phyloP scores from a whole-genome alignment of 495 filamentous ascomycete species.

The Glarea lozoyensis region DNA sequence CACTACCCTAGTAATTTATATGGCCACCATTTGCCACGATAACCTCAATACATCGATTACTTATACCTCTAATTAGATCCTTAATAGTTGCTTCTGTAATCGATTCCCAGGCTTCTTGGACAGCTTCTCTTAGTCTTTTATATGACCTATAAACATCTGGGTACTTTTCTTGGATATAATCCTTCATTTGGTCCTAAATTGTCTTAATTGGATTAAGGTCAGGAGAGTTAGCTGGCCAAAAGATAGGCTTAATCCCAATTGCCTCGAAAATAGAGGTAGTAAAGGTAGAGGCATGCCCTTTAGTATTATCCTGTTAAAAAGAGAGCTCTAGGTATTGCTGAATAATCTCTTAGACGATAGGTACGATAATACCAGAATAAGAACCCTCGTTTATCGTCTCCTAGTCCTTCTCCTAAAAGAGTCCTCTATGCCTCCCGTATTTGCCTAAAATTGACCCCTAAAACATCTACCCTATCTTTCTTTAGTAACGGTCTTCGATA shows the following conservation, averaged over 20 bases:
- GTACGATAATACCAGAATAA: conserved; percentile 20
- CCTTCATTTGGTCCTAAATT: conserved; percentile 24
- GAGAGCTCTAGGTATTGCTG: too few relatives aligned
- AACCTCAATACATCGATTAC: conserved; percentile 22
- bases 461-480: conserved; percentile 21
- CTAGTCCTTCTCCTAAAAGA: conserved; percentile 29
- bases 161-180: conserved; percentile 11
- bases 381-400: conserved; percentile 17
- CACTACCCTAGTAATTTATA: conserved; percentile 18
- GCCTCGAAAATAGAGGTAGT: background rate
- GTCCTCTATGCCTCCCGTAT: conserved; percentile 14
- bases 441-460: conserved; percentile 19
- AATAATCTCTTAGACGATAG: conserved; percentile 18
- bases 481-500: conserved; percentile 10
- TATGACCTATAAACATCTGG: conserved; percentile 11
- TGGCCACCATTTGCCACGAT: conserved; percentile 23
- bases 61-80: conserved; percentile 21
- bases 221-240: conserved; percentile 20
- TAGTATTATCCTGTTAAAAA: conserved; percentile 20
- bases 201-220: conserved; percentile 24
- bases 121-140: conserved; percentile 8
- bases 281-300: conserved; percentile 8
- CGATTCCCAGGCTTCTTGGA: conserved; percentile 22
- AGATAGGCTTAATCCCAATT: conserved; percentile 11
- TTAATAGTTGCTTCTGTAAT: conserved; percentile 12